Base-by-base conservation (phyloP, 1,139 yeast genomes). In the Suhomyces guaymorum region DNA sequence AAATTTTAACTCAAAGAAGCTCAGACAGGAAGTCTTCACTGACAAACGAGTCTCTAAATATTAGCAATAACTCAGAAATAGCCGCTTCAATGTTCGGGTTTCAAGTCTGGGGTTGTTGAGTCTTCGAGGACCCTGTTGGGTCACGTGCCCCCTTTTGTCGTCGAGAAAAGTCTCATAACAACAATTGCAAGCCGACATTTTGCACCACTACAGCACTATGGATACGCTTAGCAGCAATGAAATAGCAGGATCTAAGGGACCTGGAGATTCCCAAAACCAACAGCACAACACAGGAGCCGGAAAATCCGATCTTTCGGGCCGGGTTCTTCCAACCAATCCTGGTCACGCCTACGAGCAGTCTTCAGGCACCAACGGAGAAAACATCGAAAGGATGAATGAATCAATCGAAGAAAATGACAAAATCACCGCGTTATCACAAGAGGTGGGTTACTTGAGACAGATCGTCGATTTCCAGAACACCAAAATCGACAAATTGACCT, bases 401-500 rank as follows among this genome's bases (percentile, higher is more conserved):
- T 29, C 45, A 10, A 38, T 53, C 15, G 42, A 42, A 29, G 46
- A 45, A 22, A 49, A 41, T 24, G 63, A 57, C 28, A 57, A 55
- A 41, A 41, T 60, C 3, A 43, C 46, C 13, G 36, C 56, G 7
- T 46, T 64, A 12, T 52, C 49, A 35, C 63, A 63, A 35, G 73
- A 68, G 35, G 48, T 68, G 21, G 54, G 57, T 16, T 63, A 62
- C 42, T 51, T 70, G 26, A 60, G 70, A 32, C 69, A 61, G 30
- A 51, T 67, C 15, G 51, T 68, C 26, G 71, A 65, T 14, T 64
- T 56, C 46, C 74, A 69, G 43, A 61, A 59, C 46, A 52, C 50
- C 41, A 66, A 66, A 45, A 58, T 70, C 33, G 73, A 69, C 33
- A 67, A 67, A 48, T 52, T 69, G 39, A 57, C 70, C 20, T 45